phyloP scores from a whole-genome alignment of 179 eudicot species.

The Heliamphora ciliata region DNA sequence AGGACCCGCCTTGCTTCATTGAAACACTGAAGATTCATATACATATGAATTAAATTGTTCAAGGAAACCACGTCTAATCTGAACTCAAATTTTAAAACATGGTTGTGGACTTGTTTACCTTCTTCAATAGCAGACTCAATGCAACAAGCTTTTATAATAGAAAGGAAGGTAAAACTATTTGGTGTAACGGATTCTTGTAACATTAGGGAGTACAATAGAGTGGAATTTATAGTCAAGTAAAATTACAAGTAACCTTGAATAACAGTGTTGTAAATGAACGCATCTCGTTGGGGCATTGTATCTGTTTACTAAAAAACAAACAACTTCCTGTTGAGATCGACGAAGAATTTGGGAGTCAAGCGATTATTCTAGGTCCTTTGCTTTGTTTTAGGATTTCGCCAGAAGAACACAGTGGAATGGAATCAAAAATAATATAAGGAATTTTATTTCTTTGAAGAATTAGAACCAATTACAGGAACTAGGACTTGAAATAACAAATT shows the following conservation, averaged over 20 bases:
- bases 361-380: too few relatives aligned
- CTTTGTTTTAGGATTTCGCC: too few relatives aligned
- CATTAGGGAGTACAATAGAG: conserved; percentile 28
- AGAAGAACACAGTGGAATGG: too few relatives aligned
- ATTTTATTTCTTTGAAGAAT: too few relatives aligned
- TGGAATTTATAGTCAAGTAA: conserved; percentile 14
- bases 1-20: conserved; percentile 34
- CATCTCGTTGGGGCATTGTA: conserved; percentile 32
- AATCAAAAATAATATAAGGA: too few relatives aligned
- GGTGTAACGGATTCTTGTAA: conserved; percentile 22
- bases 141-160: conserved; percentile 30
- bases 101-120: conserved; percentile 35
- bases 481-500: too few relatives aligned
- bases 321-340: too few relatives aligned
- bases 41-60: conserved; percentile 39
- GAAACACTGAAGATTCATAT: conserved; percentile 26
- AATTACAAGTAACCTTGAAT: conserved; percentile 28
- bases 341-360: too few relatives aligned
- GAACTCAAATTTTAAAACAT: conserved; percentile 29
- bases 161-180: conserved; percentile 33
- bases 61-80: conserved; percentile 21
- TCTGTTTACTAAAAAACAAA: background rate
- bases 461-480: too few relatives aligned
- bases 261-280: conserved; percentile 32
- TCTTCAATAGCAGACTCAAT: conserved; percentile 23